These are phyloP conservation scores for Boletus vermiculosoides DNA, from an alignment of 768 basidiomycete genomes.

Conservation along the genomic window DNA sequence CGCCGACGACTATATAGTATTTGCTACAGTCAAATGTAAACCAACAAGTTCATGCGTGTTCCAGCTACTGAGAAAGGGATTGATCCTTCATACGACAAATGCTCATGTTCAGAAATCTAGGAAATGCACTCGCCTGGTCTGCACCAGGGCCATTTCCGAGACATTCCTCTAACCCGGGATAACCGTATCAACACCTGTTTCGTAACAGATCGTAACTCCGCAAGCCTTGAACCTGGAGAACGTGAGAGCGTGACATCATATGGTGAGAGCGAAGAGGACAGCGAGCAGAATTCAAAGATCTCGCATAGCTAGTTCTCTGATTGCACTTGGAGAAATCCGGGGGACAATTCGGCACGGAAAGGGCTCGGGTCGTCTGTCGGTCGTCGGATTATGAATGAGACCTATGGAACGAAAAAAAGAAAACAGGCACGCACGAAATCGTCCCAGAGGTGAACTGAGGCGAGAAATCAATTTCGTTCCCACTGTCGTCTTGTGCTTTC, in stretches of 20 bases:
- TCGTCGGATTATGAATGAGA: background rate
- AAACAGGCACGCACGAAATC: slow-evolving; percentile 18
- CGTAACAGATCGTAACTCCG: background rate
- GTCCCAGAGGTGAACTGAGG: slow-evolving; percentile 21
- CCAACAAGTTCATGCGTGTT: background rate
- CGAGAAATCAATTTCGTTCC: slow-evolving; percentile 23
- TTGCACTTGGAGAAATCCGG: slow-evolving; percentile 7
- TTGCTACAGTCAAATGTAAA: background rate
- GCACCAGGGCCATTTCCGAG: background rate
- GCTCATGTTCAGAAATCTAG: background rate
- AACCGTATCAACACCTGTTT: background rate
- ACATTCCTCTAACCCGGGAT: background rate
- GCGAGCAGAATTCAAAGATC: background rate
- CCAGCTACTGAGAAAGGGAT: background rate
- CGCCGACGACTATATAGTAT: background rate
- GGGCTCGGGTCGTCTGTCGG: slow-evolving; percentile 20
- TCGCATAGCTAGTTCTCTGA: slow-evolving; percentile 13
- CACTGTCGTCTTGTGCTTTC: slow-evolving; percentile 23
- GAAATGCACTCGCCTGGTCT: slow-evolving; percentile 11
- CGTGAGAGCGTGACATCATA: background rate
- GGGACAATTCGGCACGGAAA: slow-evolving; percentile 26
- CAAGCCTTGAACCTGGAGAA: background rate
- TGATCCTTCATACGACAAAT: background rate
- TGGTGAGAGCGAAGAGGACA: background rate
- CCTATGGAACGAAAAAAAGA: background rate